phyloP scores from a whole-genome alignment of 306 rosid species.

The Rosa chinensis region DNA sequence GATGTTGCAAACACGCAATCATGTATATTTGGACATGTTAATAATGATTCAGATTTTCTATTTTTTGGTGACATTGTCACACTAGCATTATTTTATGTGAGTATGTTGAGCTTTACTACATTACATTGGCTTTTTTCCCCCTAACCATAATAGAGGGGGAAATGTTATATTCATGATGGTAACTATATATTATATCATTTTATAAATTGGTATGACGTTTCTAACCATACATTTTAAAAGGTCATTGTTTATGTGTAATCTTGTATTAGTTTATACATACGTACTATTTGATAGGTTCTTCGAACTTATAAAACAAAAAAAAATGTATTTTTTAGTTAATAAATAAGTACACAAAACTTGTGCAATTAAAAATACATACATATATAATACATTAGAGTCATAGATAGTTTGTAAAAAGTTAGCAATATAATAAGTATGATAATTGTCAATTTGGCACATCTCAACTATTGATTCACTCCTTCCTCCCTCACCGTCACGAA shows the following conservation, averaged over 20 bases:
- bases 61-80: not conserved
- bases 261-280: not conserved
- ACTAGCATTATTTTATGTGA: not conserved
- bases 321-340: not conserved
- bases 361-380: not conserved
- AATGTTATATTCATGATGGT: constrained; percentile 4
- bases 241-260: not conserved
- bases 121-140: not conserved
- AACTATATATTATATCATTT: not conserved
- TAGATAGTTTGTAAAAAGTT: not conserved
- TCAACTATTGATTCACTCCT: not conserved
- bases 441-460: not conserved
- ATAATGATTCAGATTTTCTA: not conserved
- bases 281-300: constrained; percentile 4
- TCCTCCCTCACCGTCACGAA: not conserved
- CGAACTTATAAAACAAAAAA: not conserved
- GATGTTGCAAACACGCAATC: constrained; percentile 30
- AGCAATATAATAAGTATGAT: not conserved
- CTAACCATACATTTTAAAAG: not conserved
- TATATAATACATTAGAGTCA: not conserved
- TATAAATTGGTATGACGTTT: not conserved
- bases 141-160: not conserved
- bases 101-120: not conserved
- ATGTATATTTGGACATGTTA: not conserved
- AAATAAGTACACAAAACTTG: not conserved